Percentiles rank a stretch among this genome's conserved stretches.
These are phyloP conservation scores for Pseudogymnoascus sp. DNA, from an alignment of 2,329 filamentous ascomycete genomes.

Conservation along the genomic window DNA sequence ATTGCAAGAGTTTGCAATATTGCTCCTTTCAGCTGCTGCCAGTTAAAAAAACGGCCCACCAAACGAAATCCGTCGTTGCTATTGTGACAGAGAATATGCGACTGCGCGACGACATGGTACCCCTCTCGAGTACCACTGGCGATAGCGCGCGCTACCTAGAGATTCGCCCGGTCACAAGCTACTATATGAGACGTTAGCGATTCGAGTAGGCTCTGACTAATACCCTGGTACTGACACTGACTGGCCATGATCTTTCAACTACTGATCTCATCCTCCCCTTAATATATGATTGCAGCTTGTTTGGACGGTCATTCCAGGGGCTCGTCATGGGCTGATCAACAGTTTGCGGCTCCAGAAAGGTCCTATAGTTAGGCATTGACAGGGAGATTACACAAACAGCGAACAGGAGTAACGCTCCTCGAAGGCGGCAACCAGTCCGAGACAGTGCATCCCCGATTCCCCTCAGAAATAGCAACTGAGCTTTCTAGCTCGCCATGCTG, in stretches of 20 bases:
- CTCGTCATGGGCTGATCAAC: neutral
- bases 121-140: neutral
- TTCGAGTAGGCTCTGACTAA: neutral
- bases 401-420: neutral
- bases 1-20: neutral
- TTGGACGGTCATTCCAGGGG: neutral
- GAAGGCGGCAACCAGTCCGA: neutral
- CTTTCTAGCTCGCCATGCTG: neutral
- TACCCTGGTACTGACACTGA: neutral
- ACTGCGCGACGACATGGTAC: neutral
- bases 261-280: neutral
- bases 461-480: neutral
- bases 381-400: neutral
- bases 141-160: neutral
- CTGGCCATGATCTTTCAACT: neutral
- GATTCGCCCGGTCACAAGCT: neutral
- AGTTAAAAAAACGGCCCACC: neutral
- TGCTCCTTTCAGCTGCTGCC: neutral
- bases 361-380: neutral
- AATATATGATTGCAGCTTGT: neutral
- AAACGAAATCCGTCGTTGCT: neutral
- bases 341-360: neutral
- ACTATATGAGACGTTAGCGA: neutral
- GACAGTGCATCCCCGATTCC: neutral
- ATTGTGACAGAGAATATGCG: neutral